Evolutionary conservation across 139 green algal genomes (phyloP).

Genomic region (Desmodesmus armatus): DNA sequence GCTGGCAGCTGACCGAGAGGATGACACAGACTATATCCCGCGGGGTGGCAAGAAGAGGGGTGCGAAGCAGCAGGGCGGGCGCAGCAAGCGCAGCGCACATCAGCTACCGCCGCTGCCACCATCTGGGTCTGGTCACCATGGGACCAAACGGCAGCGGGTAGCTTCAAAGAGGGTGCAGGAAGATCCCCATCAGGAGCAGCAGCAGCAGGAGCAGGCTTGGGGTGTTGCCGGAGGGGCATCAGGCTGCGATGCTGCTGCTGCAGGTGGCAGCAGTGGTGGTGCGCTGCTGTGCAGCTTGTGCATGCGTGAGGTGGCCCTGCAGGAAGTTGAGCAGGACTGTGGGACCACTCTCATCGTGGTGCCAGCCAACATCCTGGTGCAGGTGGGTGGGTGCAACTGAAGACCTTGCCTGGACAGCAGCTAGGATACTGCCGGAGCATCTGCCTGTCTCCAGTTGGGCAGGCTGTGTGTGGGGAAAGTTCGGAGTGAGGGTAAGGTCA

Average conservation of each 20-base stretch:
- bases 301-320: conserved; percentile 43
- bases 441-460: too few relatives aligned
- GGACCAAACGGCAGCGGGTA: neutral
- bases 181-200: neutral
- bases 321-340: conserved; percentile 58
- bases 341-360: conserved; percentile 92
- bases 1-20: too few relatives aligned
- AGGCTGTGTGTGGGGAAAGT: too few relatives aligned
- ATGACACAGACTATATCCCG: too few relatives aligned
- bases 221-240: neutral
- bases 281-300: conserved; percentile 68
- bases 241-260: neutral
- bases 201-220: neutral
- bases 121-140: too few relatives aligned
- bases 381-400: neutral
- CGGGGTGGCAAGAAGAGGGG: too few relatives aligned
- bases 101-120: too few relatives aligned
- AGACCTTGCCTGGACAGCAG: neutral
- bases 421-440: too few relatives aligned
- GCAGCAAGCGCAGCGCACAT: neutral
- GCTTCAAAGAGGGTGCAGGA: too few relatives aligned
- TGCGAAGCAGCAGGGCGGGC: too few relatives aligned
- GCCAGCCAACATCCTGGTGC: conserved; percentile 82
- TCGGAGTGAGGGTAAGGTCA: too few relatives aligned
- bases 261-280: neutral